Evolutionary conservation across 2,329 filamentous ascomycete species (phyloP).

Genomic region (Fusarium tjaetaba): DNA sequence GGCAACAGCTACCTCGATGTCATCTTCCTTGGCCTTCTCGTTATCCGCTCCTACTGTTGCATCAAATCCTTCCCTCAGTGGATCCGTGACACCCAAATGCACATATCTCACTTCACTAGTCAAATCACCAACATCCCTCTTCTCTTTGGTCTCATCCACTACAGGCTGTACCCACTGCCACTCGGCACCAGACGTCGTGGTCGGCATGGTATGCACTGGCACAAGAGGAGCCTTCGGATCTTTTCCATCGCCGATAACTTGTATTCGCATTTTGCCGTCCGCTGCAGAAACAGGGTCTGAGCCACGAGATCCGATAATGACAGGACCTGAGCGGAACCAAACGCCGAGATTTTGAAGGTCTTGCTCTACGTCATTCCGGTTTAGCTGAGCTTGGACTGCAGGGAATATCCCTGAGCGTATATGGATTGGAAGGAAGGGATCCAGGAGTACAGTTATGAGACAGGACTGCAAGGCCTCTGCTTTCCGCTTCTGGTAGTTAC

Average conservation of each 20-base stretch:
- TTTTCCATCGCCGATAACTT: accelerated
- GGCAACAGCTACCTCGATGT: not conserved
- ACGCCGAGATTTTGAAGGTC: not conserved
- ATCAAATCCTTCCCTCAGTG: not conserved
- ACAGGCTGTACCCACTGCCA: not conserved
- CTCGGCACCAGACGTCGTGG: not conserved
- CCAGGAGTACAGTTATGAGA: not conserved
- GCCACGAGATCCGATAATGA: not conserved
- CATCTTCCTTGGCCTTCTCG: not conserved
- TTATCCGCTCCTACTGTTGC: not conserved
- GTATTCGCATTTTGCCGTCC: not conserved
- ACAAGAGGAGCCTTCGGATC: not conserved
- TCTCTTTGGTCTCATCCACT: not conserved
- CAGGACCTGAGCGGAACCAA: not conserved
- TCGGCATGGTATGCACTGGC: not conserved
- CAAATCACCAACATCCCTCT: not conserved
- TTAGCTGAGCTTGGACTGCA: not conserved
- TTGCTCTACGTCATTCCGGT: not conserved
- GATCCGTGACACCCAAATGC: not conserved
- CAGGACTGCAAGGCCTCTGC: not conserved
- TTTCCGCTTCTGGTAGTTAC: not conserved
- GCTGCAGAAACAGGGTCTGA: not conserved
- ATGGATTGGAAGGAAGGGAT: not conserved
- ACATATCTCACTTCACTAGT: not conserved
- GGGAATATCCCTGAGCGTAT: not conserved